These are phyloP conservation scores for Stephanodiscus triporus DNA, from an alignment of 108 stramenopile genomes.

Conservation along the genomic window DNA sequence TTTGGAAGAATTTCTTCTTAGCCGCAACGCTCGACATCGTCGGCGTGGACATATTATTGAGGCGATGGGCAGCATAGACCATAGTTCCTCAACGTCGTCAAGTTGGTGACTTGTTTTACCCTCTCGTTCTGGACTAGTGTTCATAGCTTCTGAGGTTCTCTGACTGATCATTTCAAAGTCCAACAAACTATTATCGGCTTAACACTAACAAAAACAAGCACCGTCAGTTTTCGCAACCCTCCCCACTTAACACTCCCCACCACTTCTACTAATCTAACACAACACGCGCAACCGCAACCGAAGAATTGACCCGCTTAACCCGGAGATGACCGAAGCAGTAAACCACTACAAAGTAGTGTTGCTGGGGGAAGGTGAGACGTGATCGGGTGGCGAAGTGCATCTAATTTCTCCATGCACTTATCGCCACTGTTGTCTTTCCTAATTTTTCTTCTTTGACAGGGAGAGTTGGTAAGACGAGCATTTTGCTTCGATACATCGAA, in stretches of 20 bases:
- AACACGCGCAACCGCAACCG: background rate
- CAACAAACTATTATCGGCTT: too few relatives aligned
- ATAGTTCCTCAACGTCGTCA: too few relatives aligned
- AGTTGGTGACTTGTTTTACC: too few relatives aligned
- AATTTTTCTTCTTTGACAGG: constrained; percentile 33
- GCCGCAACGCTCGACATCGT: constrained; percentile 7
- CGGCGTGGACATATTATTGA: background rate
- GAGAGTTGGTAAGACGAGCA: constrained; percentile 73
- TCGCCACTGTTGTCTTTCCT: background rate
- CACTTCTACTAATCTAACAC: too few relatives aligned
- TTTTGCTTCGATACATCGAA: constrained; percentile 55
- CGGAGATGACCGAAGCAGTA: constrained; percentile 6
- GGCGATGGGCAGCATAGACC: background rate
- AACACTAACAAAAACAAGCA: background rate
- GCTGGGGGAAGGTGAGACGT: constrained; percentile 24
- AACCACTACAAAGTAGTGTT: constrained; percentile 34
- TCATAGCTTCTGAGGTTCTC: too few relatives aligned
- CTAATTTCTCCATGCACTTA: background rate
- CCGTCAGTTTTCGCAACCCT: background rate
- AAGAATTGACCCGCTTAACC: background rate
- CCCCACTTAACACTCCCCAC: background rate
- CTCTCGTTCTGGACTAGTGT: too few relatives aligned
- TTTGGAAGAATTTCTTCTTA: constrained; percentile 23
- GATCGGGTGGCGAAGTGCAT: background rate
- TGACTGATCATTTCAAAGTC: too few relatives aligned